Conservation (phyloP, 1,139 yeast species). For the Suhomyces bolitotheri region DNA sequence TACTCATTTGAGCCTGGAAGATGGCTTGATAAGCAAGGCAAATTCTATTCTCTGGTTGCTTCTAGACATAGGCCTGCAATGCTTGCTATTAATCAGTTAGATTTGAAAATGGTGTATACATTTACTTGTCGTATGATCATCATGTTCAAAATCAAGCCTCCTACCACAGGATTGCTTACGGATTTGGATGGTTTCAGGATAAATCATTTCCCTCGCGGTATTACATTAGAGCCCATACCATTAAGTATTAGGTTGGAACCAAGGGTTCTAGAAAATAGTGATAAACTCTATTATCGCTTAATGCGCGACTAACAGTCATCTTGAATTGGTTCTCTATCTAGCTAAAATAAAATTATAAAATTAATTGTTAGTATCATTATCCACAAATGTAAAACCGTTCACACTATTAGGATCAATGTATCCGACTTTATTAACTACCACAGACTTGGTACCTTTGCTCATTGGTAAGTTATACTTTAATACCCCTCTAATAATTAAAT, state of each 20-base stretch:
- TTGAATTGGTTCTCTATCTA: too few relatives aligned
- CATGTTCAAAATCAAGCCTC: slow-evolving; percentile 42
- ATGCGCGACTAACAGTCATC: slow-evolving; percentile 5
- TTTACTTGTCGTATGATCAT: slow-evolving; percentile 35
- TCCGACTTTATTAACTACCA: slow-evolving; percentile 62
- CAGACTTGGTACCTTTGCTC: slow-evolving; percentile 52
- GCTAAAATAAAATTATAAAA: neutral
- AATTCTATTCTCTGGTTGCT: slow-evolving; percentile 32
- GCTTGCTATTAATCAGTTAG: slow-evolving; percentile 66
- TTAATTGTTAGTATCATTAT: too few relatives aligned
- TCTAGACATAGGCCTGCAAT: too few relatives aligned
- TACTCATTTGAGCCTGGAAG: slow-evolving; percentile 56
- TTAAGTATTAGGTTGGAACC: slow-evolving; percentile 38
- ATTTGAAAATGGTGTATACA: slow-evolving; percentile 60
- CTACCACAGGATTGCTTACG: slow-evolving; percentile 37
- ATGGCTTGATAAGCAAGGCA: slow-evolving; percentile 42
- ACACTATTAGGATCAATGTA: slow-evolving; percentile 52
- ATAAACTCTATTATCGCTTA: slow-evolving; percentile 11
- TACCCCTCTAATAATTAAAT: slow-evolving; percentile 79
- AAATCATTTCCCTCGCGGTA: slow-evolving; percentile 52
- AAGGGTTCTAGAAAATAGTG: slow-evolving; percentile 8
- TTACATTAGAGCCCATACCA: slow-evolving; percentile 58
- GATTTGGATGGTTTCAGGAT: slow-evolving; percentile 48
- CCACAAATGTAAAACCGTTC: slow-evolving; percentile 3
- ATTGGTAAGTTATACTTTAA: slow-evolving; percentile 76